Evolutionary conservation across 2,329 filamentous ascomycete genomes (phyloP).

Genomic region (Sphaerostilbella broomeana): DNA sequence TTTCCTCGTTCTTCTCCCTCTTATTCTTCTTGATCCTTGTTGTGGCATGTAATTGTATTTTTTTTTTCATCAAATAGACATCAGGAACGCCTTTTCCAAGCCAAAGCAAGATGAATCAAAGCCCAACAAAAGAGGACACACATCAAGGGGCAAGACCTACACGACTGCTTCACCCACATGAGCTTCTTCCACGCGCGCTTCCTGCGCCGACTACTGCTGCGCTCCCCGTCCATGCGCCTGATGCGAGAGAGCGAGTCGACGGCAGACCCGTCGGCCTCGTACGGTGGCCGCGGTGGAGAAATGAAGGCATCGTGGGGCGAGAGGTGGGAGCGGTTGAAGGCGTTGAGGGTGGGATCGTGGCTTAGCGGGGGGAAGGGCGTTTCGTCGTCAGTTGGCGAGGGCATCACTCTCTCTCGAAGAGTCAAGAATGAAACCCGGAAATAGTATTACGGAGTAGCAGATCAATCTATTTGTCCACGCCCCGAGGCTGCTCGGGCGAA

Average conservation of each 20-base stretch:
- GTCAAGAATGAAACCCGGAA: no score
- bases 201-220: slow-evolving; percentile 60
- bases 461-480: no score
- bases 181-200: slow-evolving; percentile 88
- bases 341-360: slow-evolving; percentile 24
- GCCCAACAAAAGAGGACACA: background rate
- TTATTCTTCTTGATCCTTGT: background rate
- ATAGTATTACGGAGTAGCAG: no score
- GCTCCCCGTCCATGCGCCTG: slow-evolving; percentile 45
- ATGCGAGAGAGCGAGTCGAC: slow-evolving; percentile 29
- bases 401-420: slow-evolving; percentile 20
- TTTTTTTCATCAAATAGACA: no score
- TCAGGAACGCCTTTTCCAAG: no score
- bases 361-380: slow-evolving; percentile 30
- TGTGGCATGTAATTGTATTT: background rate
- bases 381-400: slow-evolving; percentile 34
- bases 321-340: slow-evolving; percentile 58
- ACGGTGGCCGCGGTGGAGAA: slow-evolving; percentile 52
- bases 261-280: slow-evolving; percentile 30
- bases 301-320: slow-evolving; percentile 81
- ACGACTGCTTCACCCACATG: slow-evolving; percentile 95
- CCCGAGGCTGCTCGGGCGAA: no score
- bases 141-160: slow-evolving; percentile 40
- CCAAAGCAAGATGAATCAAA: background rate
- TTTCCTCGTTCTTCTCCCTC: background rate